phyloP scores from a whole-genome alignment of 2,329 filamentous ascomycete genomes.

The Pseudocercospora ulei region DNA sequence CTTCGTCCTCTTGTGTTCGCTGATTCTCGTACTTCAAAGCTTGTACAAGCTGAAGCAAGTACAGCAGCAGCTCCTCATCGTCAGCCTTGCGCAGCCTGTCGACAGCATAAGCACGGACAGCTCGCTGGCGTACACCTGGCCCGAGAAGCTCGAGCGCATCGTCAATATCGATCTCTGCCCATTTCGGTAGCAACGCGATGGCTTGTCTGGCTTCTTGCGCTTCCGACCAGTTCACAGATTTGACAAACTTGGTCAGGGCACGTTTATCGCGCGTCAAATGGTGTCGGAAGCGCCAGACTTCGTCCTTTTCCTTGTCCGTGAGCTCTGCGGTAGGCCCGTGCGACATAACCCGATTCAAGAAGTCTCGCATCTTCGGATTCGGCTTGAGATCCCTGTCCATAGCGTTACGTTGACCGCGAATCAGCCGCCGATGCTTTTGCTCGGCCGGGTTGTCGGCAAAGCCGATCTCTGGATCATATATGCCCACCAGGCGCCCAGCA shows the following conservation, averaged over 20 bases:
- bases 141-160: constrained; percentile 90
- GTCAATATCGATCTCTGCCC: constrained; percentile 95
- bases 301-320: constrained; percentile 82
- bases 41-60: constrained; percentile 88
- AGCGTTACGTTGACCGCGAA: constrained; percentile 83
- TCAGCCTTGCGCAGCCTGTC: constrained; percentile 83
- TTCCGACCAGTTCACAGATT: constrained; percentile 91
- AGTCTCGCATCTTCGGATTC: constrained; percentile 89
- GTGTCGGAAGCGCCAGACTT: constrained; percentile 96
- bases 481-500: constrained; percentile 60
- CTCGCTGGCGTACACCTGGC: constrained; percentile 78
- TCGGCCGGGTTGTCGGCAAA: constrained; percentile 87
- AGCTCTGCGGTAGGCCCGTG: constrained; percentile 87
- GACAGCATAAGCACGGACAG: constrained; percentile 86
- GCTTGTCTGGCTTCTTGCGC: constrained; percentile 76
- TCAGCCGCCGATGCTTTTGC: constrained; percentile 82
- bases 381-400: constrained; percentile 91
- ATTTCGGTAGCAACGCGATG: constrained; percentile 78
- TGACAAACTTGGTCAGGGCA: constrained; percentile 89
- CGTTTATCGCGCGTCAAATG: constrained; percentile 82
- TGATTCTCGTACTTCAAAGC: constrained; percentile 85
- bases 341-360: constrained; percentile 78
- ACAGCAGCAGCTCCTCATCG: constrained; percentile 81
- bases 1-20: constrained; percentile 34
- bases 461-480: constrained; percentile 90